Evolutionary conservation across 2,329 filamentous ascomycete genomes (phyloP).

Genomic region (Epichloe gansuensis): DNA sequence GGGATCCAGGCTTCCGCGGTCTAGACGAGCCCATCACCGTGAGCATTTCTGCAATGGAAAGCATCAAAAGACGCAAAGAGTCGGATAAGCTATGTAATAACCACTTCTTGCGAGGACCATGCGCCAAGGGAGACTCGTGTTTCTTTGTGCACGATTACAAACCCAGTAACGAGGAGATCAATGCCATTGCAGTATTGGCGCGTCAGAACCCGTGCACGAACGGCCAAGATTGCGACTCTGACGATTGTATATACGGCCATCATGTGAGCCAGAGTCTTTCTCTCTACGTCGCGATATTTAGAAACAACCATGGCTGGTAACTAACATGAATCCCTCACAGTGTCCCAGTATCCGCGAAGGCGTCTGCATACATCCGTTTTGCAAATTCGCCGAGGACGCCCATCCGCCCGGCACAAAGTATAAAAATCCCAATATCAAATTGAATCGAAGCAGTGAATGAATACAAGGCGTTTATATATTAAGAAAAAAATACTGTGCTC

Average conservation of each 20-base stretch:
- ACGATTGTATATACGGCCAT: conserved; percentile 52
- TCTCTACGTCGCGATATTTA: neutral
- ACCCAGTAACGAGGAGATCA: conserved; percentile 40
- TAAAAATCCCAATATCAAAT: conserved; percentile 23
- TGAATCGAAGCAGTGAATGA: conserved; percentile 14
- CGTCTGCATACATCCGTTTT: conserved; percentile 40
- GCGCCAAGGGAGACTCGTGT: conserved; percentile 41
- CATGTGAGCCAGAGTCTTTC: conserved; percentile 32
- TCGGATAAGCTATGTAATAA: conserved; percentile 50
- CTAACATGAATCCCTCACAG: conserved; percentile 19
- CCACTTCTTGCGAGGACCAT: conserved; percentile 46
- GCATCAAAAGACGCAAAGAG: conserved; percentile 43
- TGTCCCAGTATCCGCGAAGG: conserved; percentile 42
- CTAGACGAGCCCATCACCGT: conserved; percentile 40
- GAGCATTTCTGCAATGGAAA: conserved; percentile 34
- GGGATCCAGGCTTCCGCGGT: conserved; percentile 43
- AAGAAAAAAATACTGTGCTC: neutral
- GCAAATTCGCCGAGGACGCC: conserved; percentile 39
- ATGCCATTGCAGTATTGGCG: conserved; percentile 42
- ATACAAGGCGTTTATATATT: neutral
- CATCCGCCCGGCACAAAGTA: conserved; percentile 48
- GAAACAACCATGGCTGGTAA: neutral
- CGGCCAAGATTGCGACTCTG: conserved; percentile 44
- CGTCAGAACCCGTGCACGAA: conserved; percentile 45
- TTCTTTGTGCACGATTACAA: conserved; percentile 45